Percentiles rank a stretch among this genome's conserved stretches.
phyloP scores from a whole-genome alignment of 2,329 filamentous ascomycete genomes.

The Blastomyces emzantsi region DNA sequence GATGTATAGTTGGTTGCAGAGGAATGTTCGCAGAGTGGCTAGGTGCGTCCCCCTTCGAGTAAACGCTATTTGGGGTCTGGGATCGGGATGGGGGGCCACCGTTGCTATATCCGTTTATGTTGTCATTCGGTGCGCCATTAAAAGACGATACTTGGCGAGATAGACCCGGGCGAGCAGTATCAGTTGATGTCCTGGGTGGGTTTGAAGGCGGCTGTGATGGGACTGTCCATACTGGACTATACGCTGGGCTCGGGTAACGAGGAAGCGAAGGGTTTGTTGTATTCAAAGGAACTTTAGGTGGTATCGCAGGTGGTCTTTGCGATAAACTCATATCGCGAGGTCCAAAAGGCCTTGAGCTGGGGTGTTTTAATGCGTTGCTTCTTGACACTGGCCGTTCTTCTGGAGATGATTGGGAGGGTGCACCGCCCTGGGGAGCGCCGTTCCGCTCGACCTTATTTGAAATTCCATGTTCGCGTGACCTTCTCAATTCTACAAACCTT shows the following conservation, averaged over 20 bases:
- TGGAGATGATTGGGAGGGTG: background rate
- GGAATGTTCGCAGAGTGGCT: slow-evolving; percentile 42
- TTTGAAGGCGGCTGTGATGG: slow-evolving; percentile 31
- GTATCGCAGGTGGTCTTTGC: slow-evolving; percentile 28
- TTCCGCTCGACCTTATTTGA: slow-evolving; percentile 14
- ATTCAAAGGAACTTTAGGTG: slow-evolving; percentile 36
- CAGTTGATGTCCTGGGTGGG: slow-evolving; percentile 34
- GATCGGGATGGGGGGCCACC: slow-evolving; percentile 39
- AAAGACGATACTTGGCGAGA: slow-evolving; percentile 10
- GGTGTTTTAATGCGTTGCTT: slow-evolving; percentile 12
- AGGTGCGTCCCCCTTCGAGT: slow-evolving; percentile 31
- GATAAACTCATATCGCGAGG: slow-evolving; percentile 37
- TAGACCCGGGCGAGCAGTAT: slow-evolving; percentile 30
- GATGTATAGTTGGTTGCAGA: slow-evolving; percentile 54
- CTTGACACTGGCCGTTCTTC: slow-evolving; percentile 7
- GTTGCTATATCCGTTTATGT: slow-evolving; percentile 28
- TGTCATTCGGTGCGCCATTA: slow-evolving; percentile 21
- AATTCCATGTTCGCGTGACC: slow-evolving; percentile 17
- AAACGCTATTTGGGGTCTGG: slow-evolving; percentile 35
- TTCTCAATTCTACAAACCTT: slow-evolving; percentile 34
- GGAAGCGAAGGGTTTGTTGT: slow-evolving; percentile 33
- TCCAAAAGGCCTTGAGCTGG: slow-evolving; percentile 29
- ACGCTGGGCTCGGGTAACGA: slow-evolving; percentile 41
- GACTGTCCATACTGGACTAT: slow-evolving; percentile 38
- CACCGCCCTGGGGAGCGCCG: background rate